Percentiles rank a stretch among this genome's conserved stretches.
Conservation (phyloP, 208 protist genomes). For the Wallacemonas sp. region DNA sequence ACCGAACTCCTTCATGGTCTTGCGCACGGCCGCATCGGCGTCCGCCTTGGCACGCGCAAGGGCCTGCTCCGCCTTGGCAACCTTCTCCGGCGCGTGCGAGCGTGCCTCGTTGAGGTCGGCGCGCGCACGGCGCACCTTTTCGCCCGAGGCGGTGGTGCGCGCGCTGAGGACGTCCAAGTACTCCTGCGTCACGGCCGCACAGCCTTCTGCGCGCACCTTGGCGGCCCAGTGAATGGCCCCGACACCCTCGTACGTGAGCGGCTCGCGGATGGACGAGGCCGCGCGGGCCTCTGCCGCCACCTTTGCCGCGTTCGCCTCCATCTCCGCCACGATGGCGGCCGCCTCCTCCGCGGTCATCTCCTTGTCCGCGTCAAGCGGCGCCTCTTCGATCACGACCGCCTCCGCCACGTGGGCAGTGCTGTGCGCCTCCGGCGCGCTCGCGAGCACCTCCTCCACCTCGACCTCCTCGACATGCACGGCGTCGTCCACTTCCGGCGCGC, state of each 20-base stretch:
- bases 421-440: background rate
- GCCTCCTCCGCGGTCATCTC: conserved; percentile 17
- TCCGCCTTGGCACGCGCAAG: conserved; percentile 19
- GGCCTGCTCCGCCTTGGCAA: conserved; percentile 23
- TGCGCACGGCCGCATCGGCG: conserved; percentile 29
- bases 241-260: conserved; percentile 23
- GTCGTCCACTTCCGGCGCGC: too few relatives aligned
- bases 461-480: background rate
- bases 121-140: conserved; percentile 35
- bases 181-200: conserved; percentile 23
- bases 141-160: background rate
- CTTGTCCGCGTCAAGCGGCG: conserved; percentile 9
- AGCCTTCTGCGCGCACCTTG: conserved; percentile 33
- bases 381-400: conserved; percentile 1
- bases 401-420: background rate
- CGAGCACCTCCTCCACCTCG: background rate
- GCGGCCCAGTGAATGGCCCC: conserved; percentile 25
- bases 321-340: conserved; percentile 11
- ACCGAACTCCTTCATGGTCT: conserved; percentile 26
- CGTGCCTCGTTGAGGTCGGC: conserved; percentile 52
- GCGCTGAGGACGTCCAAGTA: conserved; percentile 46
- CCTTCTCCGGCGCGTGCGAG: conserved; percentile 22
- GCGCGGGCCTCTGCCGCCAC: background rate
- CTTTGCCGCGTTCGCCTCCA: background rate
- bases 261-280: conserved; percentile 11